These are phyloP conservation scores for Asclepias syriaca DNA, from an alignment of 257 asterid genomes.

Conservation along the genomic window DNA sequence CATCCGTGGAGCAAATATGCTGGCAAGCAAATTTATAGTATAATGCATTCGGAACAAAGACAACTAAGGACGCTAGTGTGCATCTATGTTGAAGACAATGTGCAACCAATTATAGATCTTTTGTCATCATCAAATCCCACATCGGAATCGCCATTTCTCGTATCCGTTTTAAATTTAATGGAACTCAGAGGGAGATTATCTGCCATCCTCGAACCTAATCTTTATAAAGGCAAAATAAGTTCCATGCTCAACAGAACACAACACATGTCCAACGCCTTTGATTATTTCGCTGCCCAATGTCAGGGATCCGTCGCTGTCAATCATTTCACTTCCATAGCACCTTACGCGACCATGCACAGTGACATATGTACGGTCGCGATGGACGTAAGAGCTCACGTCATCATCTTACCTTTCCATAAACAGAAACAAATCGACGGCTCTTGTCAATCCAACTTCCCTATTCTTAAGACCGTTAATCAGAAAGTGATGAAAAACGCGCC, in stretches of 20 bases:
- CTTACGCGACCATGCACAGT: slow-evolving; percentile 59
- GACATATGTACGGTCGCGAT: slow-evolving; percentile 52
- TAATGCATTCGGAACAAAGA: slow-evolving; percentile 25
- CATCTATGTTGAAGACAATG: slow-evolving; percentile 41
- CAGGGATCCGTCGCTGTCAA: slow-evolving; percentile 24
- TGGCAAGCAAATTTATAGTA: slow-evolving; percentile 27
- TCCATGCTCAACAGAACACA: slow-evolving; percentile 34
- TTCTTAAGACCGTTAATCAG: slow-evolving; percentile 43
- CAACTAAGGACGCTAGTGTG: slow-evolving; percentile 49
- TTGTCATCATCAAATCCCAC: slow-evolving; percentile 43
- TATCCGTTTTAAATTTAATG: slow-evolving; percentile 38
- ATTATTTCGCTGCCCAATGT: slow-evolving; percentile 23
- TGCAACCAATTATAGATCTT: slow-evolving; percentile 44
- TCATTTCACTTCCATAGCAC: slow-evolving; percentile 53
- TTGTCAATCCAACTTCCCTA: slow-evolving; percentile 24
- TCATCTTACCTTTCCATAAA: slow-evolving; percentile 57
- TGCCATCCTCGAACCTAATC: slow-evolving; percentile 36
- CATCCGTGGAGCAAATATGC: slow-evolving; percentile 52
- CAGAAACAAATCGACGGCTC: slow-evolving; percentile 44
- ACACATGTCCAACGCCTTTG: slow-evolving; percentile 41
- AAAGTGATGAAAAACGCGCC: slow-evolving; percentile 50
- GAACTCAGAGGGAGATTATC: slow-evolving; percentile 60
- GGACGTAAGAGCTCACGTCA: slow-evolving; percentile 35
- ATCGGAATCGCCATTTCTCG: slow-evolving; percentile 26
- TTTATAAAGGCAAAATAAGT: slow-evolving; percentile 20